Evolutionary conservation across 495 filamentous ascomycete species (phyloP).

Genomic region (Xylaria acuta): DNA sequence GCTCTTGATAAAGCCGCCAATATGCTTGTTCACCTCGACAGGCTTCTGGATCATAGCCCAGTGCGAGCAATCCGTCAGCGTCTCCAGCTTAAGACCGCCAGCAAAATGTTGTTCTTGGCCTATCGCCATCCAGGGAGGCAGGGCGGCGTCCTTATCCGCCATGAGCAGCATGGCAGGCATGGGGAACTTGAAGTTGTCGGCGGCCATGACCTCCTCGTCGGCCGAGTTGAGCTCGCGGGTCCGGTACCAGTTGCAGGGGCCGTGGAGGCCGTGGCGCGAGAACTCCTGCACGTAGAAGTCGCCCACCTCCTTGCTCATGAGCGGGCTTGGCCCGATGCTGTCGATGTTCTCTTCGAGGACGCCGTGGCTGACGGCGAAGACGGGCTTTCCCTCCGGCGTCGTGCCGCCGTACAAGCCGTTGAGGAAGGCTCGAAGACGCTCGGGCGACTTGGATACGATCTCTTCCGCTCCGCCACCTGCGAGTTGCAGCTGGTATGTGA

Average conservation of each 20-base stretch:
- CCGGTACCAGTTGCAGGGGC: slow-evolving; percentile 87
- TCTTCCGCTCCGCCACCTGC: slow-evolving; percentile 68
- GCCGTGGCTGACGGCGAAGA: slow-evolving; percentile 63
- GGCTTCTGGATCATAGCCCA: slow-evolving; percentile 75
- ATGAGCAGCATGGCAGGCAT: slow-evolving; percentile 77
- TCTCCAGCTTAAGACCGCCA: slow-evolving; percentile 62
- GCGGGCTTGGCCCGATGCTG: slow-evolving; percentile 56
- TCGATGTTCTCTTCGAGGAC: slow-evolving; percentile 55
- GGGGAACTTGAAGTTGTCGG: slow-evolving; percentile 55
- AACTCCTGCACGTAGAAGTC: slow-evolving; percentile 79
- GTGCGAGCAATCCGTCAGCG: slow-evolving; percentile 62
- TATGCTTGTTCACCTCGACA: slow-evolving; percentile 52
- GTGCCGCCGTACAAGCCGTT: slow-evolving; percentile 70
- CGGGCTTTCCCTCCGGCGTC: slow-evolving; percentile 58
- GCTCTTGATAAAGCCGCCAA: slow-evolving; percentile 48
- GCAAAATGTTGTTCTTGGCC: slow-evolving; percentile 72
- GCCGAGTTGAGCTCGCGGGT: slow-evolving; percentile 72
- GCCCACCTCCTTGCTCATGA: slow-evolving; percentile 72
- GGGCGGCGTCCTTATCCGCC: slow-evolving; percentile 69
- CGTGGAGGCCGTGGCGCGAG: slow-evolving; percentile 69
- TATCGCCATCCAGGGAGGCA: slow-evolving; percentile 69
- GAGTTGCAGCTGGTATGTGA: slow-evolving; percentile 84
- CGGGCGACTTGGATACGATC: slow-evolving; percentile 56
- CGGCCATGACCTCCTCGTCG: slow-evolving; percentile 66
- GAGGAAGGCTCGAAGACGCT: slow-evolving; percentile 70